Base-by-base conservation (phyloP, 177 flowering plant species). In the Telopea speciosissima region DNA sequence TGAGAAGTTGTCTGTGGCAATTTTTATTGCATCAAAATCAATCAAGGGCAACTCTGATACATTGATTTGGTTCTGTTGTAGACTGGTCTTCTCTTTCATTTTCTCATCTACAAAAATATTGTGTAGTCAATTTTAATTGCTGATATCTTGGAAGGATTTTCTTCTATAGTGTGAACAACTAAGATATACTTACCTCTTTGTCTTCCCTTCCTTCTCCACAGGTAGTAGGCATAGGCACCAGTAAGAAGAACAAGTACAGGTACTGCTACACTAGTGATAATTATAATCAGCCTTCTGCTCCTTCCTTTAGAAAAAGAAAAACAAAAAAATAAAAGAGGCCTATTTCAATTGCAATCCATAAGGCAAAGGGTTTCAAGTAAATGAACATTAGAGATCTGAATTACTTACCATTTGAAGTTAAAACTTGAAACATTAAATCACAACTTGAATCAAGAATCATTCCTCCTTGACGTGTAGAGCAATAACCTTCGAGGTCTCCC, bases 401-500 rank as follows among this genome's bases (percentile, higher is more conserved):
- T 9, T 52, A 17, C 69, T 67, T 13, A 65, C 67, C 67, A 0
- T 36, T 36, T 9, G 19, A 24, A 33, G 49, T 9, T 21, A 52
- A 21, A 12, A 36, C 36, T 40, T 56, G 71, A 63, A 26, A 78
- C 36, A 78, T 78, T 62, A 72, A 49, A 62, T 75, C 72, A 68
- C 81, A 78, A 28, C 31, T 75, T 67, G 58, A 60, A 13, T 64
- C 62, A 33, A 72, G 58, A 58, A 78, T 19, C 8, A 28, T 69
- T 36, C 78, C 78, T 6, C 75, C 81, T 62, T 61, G 14, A 13
- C 44, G 62, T 0, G 68, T 23, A 40, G 21, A 40, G 33, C 71
- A 78, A 59, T 76, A 73, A 21, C 49, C 73, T 7, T 7, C 2
- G 17, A 78, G 73, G 33, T 78, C 78, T 26, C 60, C 75, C 7